phyloP scores from a whole-genome alignment of 768 basidiomycete genomes.

The Saitozyma podzolica region DNA sequence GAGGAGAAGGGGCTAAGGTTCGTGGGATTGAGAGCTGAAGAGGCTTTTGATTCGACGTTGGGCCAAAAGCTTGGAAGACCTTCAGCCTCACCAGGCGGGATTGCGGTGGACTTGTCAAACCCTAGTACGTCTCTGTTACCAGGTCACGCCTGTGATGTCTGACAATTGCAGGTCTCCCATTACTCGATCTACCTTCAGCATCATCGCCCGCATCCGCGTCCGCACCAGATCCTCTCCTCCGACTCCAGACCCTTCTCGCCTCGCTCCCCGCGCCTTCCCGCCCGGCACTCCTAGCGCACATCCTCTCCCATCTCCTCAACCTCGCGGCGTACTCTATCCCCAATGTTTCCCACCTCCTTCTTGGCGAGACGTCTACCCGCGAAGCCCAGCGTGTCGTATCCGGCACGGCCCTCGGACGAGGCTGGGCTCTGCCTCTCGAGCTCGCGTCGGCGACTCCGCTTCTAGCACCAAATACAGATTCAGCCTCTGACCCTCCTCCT shows the following conservation, averaged over 20 bases:
- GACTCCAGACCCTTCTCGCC: slow-evolving; percentile 29
- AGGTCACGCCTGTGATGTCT: no score
- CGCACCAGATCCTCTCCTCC: no score
- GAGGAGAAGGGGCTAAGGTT: slow-evolving; percentile 21
- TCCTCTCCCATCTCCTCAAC: slow-evolving; percentile 38
- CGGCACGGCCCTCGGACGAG: slow-evolving; percentile 43
- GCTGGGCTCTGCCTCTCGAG: slow-evolving; percentile 48
- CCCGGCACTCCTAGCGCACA: slow-evolving; percentile 41
- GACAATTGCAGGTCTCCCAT: no score
- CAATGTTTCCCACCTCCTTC: slow-evolving; percentile 40
- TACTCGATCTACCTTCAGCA: no score
- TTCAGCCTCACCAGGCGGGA: background rate
- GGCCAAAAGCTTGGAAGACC: background rate
- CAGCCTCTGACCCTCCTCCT: background rate
- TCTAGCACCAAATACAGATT: background rate
- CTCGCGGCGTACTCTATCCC: slow-evolving; percentile 29
- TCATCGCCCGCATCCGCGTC: no score
- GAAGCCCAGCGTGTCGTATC: slow-evolving; percentile 47
- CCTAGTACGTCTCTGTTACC: slow-evolving; percentile 12
- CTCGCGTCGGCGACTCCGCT: slow-evolving; percentile 16
- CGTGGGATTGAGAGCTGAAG: slow-evolving; percentile 40
- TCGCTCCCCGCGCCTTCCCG: slow-evolving; percentile 43
- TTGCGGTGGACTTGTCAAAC: slow-evolving; percentile 22
- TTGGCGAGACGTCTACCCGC: slow-evolving; percentile 49
- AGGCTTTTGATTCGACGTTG: slow-evolving; percentile 38